Evolutionary conservation across 2,329 filamentous ascomycete genomes (phyloP), one percentile per base, ranked within the genome.

Genomic region (Colletotrichum endophyticum): DNA sequence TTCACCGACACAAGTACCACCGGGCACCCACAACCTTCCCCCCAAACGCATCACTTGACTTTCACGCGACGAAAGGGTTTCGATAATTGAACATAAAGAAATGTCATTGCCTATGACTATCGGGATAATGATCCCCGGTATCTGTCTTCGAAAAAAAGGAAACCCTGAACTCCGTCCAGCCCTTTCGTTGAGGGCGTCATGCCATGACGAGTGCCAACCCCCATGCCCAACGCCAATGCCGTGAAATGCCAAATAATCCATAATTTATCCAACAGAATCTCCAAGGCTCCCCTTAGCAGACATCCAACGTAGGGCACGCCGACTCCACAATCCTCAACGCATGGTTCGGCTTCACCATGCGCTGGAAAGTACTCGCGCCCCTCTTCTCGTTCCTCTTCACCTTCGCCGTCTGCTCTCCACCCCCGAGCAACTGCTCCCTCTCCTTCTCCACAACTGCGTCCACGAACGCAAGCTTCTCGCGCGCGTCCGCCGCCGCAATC

Each of bases 151-250:
- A n/a, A 8, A 53, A 39, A 22, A 53, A 22, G 44, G 11, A 53
- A 53, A 53, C 2, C 39, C 73, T 28, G n/a, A 76, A 76, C 70
- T 36, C 73, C 70, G 8, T 57, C 19, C 15, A 4, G 57, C 44
- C 27, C 32, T 8, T 22, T 6, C 57, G 3, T 59, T 16, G 11
- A 49, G 63, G 27, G 62, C 63, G 63, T 64, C 12, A 70, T 70
- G 68, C 39, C 1, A 64, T 25, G 27, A 30, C 28, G 22, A 57
- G 6, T 39, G 66, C 30, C 39, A 30, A 28, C 56, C 44, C 44
- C 70, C 25, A 49, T 28, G 57, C n/a, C 73, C 44, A 76, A 76
- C 73, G 73, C 73, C 73, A 6, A 63, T 76, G 63, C 70, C 73
- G 30, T 68, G 70, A 73, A 64, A 69, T 49, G 57, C 44, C 36